These are phyloP conservation scores for Lolium multiflorum DNA, from an alignment of 176 grass and related monocot species.

Conservation along the genomic window DNA sequence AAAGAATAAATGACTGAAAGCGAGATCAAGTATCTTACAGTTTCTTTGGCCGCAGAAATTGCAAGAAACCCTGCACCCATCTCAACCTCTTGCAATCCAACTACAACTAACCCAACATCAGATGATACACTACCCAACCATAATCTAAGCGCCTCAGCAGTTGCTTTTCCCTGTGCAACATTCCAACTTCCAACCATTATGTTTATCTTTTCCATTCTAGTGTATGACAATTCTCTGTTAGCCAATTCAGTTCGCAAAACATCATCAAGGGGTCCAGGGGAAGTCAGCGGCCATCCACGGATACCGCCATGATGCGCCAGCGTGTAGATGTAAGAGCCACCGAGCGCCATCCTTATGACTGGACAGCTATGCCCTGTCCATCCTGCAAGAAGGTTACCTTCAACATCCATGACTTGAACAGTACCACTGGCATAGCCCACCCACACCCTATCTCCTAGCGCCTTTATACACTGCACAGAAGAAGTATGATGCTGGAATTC, in stretches of 20 bases:
- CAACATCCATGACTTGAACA: slow-evolving; percentile 76
- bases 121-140: slow-evolving; percentile 87
- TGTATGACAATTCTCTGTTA: slow-evolving; percentile 80
- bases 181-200: slow-evolving; percentile 97
- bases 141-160: slow-evolving; percentile 72
- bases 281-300: slow-evolving; percentile 84
- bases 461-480: slow-evolving; percentile 88
- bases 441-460: slow-evolving; percentile 83
- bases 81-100: slow-evolving; percentile 99
- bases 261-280: slow-evolving; percentile 87
- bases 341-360: slow-evolving; percentile 83
- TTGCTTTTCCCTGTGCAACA: slow-evolving; percentile 92
- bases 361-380: slow-evolving; percentile 89
- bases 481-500: slow-evolving; percentile 87
- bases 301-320: slow-evolving; percentile 94
- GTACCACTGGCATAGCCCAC: slow-evolving; percentile 86
- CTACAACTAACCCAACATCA: slow-evolving; percentile 87
- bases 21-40: slow-evolving; percentile 68
- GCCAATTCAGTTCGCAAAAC: slow-evolving; percentile 78
- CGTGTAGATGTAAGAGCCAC: slow-evolving; percentile 81
- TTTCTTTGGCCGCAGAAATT: slow-evolving; percentile 98
- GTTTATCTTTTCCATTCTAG: slow-evolving; percentile 89
- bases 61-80: slow-evolving; percentile 99
- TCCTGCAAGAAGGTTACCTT: slow-evolving; percentile 83
- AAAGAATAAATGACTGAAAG: slow-evolving; percentile 7